phyloP scores from a whole-genome alignment of 2,329 filamentous ascomycete genomes.

The Drechslera avenae region DNA sequence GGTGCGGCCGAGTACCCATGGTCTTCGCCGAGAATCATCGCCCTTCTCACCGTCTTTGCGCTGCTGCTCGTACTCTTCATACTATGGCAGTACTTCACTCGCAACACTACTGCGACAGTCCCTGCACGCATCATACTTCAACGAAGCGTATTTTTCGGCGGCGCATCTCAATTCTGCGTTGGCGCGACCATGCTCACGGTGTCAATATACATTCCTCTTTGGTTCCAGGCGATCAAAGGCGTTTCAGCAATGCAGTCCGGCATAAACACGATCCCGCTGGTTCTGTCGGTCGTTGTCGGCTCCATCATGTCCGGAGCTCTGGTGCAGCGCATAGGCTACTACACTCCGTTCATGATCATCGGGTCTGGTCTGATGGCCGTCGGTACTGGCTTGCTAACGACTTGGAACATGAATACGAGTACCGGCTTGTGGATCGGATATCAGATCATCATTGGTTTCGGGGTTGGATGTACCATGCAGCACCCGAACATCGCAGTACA shows the following conservation, averaged over 20 bases:
- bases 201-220: conserved; percentile 50
- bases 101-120: conserved; percentile 50
- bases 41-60: conserved; percentile 49
- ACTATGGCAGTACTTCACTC: conserved; percentile 45
- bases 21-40: conserved; percentile 50
- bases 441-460: conserved; percentile 40
- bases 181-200: conserved; percentile 46
- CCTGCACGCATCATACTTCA: conserved; percentile 51
- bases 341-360: conserved; percentile 55
- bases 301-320: conserved; percentile 49
- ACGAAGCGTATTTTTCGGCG: conserved; percentile 49
- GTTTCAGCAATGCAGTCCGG: conserved; percentile 51
- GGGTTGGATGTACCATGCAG: conserved; percentile 54
- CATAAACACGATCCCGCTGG: conserved; percentile 53
- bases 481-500: conserved; percentile 53
- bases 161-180: conserved; percentile 50
- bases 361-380: conserved; percentile 49
- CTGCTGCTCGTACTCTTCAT: conserved; percentile 49
- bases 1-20: conserved; percentile 53
- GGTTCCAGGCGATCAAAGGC: conserved; percentile 56
- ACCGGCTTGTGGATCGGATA: conserved; percentile 42
- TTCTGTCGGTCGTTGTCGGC: conserved; percentile 51
- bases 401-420: conserved; percentile 44
- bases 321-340: conserved; percentile 52
- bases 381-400: conserved; percentile 53